A percentile compares a stretch with the other conserved stretches of the same genome.
phyloP scores from a whole-genome alignment of 2,329 filamentous ascomycete genomes.

The Penicillium freii region DNA sequence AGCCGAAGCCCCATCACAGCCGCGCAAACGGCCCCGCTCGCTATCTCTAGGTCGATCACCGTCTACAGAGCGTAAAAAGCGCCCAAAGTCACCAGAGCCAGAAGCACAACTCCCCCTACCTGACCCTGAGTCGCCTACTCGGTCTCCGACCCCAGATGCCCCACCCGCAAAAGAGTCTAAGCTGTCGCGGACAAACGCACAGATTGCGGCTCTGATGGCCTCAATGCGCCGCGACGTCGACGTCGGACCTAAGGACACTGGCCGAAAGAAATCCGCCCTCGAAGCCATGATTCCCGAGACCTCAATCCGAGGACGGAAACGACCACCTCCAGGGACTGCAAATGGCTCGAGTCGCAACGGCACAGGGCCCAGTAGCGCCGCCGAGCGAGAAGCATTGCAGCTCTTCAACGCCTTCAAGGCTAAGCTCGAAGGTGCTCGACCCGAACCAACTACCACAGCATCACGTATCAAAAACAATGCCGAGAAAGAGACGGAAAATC shows the following conservation, averaged over 20 bases:
- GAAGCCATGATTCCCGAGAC: slow-evolving; percentile 50
- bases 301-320: slow-evolving; percentile 47
- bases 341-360: slow-evolving; percentile 40
- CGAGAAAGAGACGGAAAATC: slow-evolving; percentile 12
- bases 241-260: slow-evolving; percentile 32
- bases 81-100: slow-evolving; percentile 42
- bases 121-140: slow-evolving; percentile 44
- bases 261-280: slow-evolving; percentile 46
- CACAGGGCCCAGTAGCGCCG: slow-evolving; percentile 53
- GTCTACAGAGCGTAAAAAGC: slow-evolving; percentile 31
- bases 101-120: slow-evolving; percentile 46
- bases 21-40: slow-evolving; percentile 35
- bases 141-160: slow-evolving; percentile 32
- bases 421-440: slow-evolving; percentile 59
- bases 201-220: slow-evolving; percentile 47
- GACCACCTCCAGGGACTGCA: slow-evolving; percentile 38
- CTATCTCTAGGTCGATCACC: slow-evolving; percentile 30
- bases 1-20: slow-evolving; percentile 14
- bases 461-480: slow-evolving; percentile 12
- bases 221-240: slow-evolving; percentile 48
- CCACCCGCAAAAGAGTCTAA: slow-evolving; percentile 36
- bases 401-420: slow-evolving; percentile 77
- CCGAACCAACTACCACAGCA: slow-evolving; percentile 32
- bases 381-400: slow-evolving; percentile 64
- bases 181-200: slow-evolving; percentile 44